These are phyloP conservation scores for Russula dissimulans DNA, from an alignment of 768 basidiomycete genomes.

Conservation along the genomic window DNA sequence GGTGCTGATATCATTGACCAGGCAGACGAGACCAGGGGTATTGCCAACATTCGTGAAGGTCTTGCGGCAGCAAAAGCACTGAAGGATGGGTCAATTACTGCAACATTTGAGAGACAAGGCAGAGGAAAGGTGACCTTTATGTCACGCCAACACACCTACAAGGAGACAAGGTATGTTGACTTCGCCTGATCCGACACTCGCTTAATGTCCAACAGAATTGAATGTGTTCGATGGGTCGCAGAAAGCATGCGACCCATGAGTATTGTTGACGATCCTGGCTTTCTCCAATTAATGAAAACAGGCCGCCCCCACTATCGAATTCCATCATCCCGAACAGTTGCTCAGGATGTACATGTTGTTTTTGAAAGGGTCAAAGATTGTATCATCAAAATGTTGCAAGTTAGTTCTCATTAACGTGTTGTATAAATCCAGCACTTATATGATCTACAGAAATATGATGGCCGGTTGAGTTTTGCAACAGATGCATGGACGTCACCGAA, in stretches of 20 bases:
- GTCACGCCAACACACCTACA: not conserved
- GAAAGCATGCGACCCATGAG: not conserved
- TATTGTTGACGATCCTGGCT: too few relatives aligned
- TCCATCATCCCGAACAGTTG: not conserved
- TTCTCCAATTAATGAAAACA: too few relatives aligned
- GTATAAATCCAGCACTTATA: not conserved
- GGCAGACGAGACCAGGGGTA: not conserved
- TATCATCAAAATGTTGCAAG: constrained; percentile 19
- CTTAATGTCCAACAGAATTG: not conserved
- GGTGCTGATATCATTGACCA: not conserved
- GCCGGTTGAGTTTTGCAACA: not conserved
- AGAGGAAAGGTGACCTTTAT: not conserved
- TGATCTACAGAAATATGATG: not conserved
- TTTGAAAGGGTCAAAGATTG: constrained; percentile 24
- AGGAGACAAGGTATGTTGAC: not conserved
- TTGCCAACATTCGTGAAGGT: not conserved
- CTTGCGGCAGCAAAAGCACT: not conserved
- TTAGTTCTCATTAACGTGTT: not conserved
- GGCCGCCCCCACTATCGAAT: too few relatives aligned
- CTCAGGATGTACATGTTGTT: constrained; percentile 11
- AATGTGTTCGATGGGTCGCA: not conserved
- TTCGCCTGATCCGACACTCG: not conserved
- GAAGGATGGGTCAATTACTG: not conserved
- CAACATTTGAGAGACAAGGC: not conserved
- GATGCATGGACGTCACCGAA: not conserved